Conservation (phyloP, 2,329 filamentous ascomycete species). For the Myriosclerotinia duriaeana region DNA sequence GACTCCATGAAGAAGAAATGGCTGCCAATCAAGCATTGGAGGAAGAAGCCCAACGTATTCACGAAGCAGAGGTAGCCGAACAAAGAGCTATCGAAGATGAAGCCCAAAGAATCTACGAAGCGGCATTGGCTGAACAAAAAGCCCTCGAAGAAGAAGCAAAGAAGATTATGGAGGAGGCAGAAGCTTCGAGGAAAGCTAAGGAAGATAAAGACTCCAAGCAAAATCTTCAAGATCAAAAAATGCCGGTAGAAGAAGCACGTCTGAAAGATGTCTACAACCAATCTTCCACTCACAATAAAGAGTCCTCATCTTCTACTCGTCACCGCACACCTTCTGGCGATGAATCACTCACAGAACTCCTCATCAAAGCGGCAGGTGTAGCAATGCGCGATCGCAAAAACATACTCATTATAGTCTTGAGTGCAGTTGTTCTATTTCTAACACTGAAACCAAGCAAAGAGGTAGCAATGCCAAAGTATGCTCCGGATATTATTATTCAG, state of each 20-base stretch:
- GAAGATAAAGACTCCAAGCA: slow-evolving; percentile 45
- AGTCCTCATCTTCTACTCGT: background rate
- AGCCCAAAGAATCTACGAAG: slow-evolving; percentile 17
- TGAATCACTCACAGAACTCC: slow-evolving; percentile 54
- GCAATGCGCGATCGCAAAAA: slow-evolving; percentile 60
- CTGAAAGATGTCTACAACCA: slow-evolving; percentile 55
- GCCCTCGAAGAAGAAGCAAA: slow-evolving; percentile 52
- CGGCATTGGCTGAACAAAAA: slow-evolving; percentile 13
- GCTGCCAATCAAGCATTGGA: slow-evolving; percentile 3
- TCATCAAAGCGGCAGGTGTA: slow-evolving; percentile 55
- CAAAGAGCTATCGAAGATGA: slow-evolving; percentile 37
- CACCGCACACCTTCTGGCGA: slow-evolving; percentile 25
- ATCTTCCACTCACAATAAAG: slow-evolving; percentile 26
- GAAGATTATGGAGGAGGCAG: slow-evolving; percentile 47
- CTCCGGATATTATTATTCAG: slow-evolving; percentile 15
- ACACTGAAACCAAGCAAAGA: slow-evolving; percentile 40
- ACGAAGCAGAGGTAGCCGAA: slow-evolving; percentile 17
- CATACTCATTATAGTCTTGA: slow-evolving; percentile 55
- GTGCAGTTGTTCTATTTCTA: slow-evolving; percentile 54
- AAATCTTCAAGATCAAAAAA: slow-evolving; percentile 47
- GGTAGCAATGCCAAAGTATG: background rate
- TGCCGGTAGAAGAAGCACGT: slow-evolving; percentile 49
- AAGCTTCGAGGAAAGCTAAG: slow-evolving; percentile 41
- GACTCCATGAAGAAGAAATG: background rate
- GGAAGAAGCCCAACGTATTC: slow-evolving; percentile 15